Evolutionary conservation across 345 rosid genomes (phyloP).

Genomic region (Schrenkiella parvula): DNA sequence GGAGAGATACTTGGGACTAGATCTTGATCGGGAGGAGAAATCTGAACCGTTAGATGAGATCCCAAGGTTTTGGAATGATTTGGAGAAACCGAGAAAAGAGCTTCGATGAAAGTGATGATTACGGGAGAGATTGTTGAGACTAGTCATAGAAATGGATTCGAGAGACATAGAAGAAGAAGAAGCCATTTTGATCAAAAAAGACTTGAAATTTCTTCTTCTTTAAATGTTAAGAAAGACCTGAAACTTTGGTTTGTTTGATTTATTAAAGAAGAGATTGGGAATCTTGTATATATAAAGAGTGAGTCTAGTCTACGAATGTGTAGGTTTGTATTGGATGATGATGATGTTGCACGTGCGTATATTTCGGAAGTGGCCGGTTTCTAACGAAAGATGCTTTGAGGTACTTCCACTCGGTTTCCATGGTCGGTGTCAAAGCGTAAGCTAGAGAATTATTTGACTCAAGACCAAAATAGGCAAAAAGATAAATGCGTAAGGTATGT

Average conservation of each 20-base stretch:
- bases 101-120: conserved; percentile 6
- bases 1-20: conserved; percentile 12
- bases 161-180: conserved; percentile 25
- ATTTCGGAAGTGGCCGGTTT: not conserved
- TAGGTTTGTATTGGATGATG: not conserved
- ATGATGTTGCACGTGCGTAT: not conserved
- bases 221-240: not conserved
- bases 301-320: not conserved
- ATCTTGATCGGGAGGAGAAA: conserved; percentile 22
- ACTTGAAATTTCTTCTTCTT: not conserved
- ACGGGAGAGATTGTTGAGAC: conserved; percentile 21
- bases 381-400: not conserved
- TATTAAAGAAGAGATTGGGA: not conserved
- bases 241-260: not conserved
- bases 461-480: not conserved
- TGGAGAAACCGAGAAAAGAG: conserved; percentile 27
- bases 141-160: conserved; percentile 19
- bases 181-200: conserved; percentile 15
- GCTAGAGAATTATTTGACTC: not conserved
- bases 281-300: not conserved
- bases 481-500: not conserved
- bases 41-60: conserved; percentile 27
- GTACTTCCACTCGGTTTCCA: not conserved
- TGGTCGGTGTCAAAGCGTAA: not conserved
- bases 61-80: conserved; percentile 18